Percentiles rank a stretch among this genome's conserved stretches.
Evolutionary conservation across 768 basidiomycete genomes (phyloP).

Genomic region (Mycena leptocephala): DNA sequence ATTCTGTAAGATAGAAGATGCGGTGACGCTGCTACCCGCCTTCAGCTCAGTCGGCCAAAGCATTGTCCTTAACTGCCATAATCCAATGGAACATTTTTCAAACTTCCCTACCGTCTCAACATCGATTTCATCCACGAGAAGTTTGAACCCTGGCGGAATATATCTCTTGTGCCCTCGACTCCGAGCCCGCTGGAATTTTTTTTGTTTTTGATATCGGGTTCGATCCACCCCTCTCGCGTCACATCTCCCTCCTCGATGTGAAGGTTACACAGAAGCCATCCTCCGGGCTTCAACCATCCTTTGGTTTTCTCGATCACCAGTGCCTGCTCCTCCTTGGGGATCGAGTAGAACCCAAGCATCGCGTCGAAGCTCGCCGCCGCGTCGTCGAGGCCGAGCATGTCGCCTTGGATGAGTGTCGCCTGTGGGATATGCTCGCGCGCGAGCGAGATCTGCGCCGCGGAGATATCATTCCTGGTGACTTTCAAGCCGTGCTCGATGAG

Average conservation of each 20-base stretch:
- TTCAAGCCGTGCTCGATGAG: conserved; percentile 39
- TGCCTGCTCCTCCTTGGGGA: conserved; percentile 46
- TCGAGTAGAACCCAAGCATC: conserved; percentile 47
- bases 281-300: conserved; percentile 47
- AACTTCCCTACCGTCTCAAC: conserved; percentile 42
- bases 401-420: conserved; percentile 44
- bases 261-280: conserved; percentile 43
- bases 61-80: conserved; percentile 32
- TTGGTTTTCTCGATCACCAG: conserved; percentile 45
- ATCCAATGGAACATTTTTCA: conserved; percentile 48
- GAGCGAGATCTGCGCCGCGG: conserved; percentile 44
- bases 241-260: conserved; percentile 36
- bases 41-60: neutral
- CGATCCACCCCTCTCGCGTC: conserved; percentile 43
- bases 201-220: conserved; percentile 38
- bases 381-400: conserved; percentile 45
- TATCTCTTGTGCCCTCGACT: conserved; percentile 43
- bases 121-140: conserved; percentile 40
- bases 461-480: conserved; percentile 49
- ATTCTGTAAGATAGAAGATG: neutral
- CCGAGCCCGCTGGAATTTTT: conserved; percentile 45
- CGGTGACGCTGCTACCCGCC: neutral
- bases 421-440: conserved; percentile 42
- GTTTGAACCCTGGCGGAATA: conserved; percentile 38
- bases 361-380: conserved; percentile 40